Percentiles rank a stretch among this genome's conserved stretches.
These are phyloP conservation scores for Hypoxylon sp. DNA, from an alignment of 2,329 filamentous ascomycete genomes.

Conservation along the genomic window DNA sequence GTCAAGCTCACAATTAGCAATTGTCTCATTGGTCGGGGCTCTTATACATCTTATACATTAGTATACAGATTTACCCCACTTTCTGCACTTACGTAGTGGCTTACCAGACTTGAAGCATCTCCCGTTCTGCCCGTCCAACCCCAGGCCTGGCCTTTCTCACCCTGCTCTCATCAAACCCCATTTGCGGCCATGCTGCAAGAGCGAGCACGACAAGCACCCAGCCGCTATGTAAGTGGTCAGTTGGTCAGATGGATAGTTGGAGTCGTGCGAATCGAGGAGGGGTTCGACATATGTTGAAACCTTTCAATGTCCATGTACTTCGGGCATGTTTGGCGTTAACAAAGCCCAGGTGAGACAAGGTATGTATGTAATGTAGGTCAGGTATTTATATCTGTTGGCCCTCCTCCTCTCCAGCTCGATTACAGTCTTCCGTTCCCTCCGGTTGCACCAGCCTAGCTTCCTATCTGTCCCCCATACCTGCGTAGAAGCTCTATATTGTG, in stretches of 20 bases:
- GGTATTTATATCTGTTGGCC: conserved; percentile 43
- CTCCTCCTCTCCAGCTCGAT: conserved; percentile 16
- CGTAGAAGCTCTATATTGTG: conserved; percentile 22
- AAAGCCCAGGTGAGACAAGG: conserved; percentile 23
- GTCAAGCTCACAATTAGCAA: conserved; percentile 45
- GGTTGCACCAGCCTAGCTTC: conserved; percentile 37
- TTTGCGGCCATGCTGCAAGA: conserved; percentile 28
- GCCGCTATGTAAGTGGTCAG: conserved; percentile 39
- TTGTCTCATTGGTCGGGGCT: conserved; percentile 38
- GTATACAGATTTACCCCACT: conserved; percentile 36
- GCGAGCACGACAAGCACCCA: conserved; percentile 36
- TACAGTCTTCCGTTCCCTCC: conserved; percentile 32
- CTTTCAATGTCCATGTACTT: conserved; percentile 11
- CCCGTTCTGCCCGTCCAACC: conserved; percentile 20
- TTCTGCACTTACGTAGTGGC: conserved; percentile 39
- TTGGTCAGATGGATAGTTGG: conserved; percentile 33
- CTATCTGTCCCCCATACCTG: conserved; percentile 17
- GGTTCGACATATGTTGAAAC: conserved; percentile 28
- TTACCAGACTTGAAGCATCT: conserved; percentile 26
- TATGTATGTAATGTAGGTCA: conserved; percentile 17
- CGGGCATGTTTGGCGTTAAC: conserved; percentile 8
- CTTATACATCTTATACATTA: not conserved
- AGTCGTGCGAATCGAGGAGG: conserved; percentile 27
- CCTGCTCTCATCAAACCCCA: conserved; percentile 28
- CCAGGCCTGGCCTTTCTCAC: conserved; percentile 3